These are phyloP conservation scores for Fragilariopsis cylindrus DNA, from an alignment of 108 stramenopile genomes.

Conservation along the genomic window DNA sequence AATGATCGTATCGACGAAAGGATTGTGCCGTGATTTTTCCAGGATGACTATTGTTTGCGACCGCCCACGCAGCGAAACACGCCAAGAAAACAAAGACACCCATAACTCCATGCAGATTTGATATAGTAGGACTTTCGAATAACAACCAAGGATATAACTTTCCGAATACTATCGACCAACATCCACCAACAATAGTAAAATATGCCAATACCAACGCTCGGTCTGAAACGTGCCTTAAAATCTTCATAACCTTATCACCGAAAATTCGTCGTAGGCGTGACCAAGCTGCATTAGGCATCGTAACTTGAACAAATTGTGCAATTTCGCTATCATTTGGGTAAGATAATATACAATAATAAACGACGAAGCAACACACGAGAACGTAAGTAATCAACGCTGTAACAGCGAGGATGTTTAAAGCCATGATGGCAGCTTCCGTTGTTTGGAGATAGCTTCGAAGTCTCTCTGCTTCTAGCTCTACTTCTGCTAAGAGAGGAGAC, in stretches of 20 bases:
- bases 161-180: constrained; percentile 70
- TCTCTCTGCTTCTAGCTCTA: too few relatives aligned
- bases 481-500: too few relatives aligned
- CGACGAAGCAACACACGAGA: constrained; percentile 20
- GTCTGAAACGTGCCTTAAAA: constrained; percentile 30
- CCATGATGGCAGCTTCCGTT: not conserved
- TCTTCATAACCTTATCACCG: constrained; percentile 28
- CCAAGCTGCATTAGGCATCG: constrained; percentile 30
- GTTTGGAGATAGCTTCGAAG: too few relatives aligned
- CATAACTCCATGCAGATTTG: constrained; percentile 51
- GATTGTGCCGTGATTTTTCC: constrained; percentile 67
- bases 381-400: not conserved
- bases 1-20: constrained; percentile 74
- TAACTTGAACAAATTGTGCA: constrained; percentile 39
- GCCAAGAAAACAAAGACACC: constrained; percentile 72
- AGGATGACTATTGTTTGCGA: constrained; percentile 53
- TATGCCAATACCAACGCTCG: constrained; percentile 41
- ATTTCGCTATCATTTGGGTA: constrained; percentile 35
- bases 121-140: constrained; percentile 41
- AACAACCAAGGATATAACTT: constrained; percentile 70
- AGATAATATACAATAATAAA: constrained; percentile 48
- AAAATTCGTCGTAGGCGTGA: constrained; percentile 6
- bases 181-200: constrained; percentile 67
- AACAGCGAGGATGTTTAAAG: not conserved
- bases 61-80: constrained; percentile 67